phyloP scores from a whole-genome alignment of 2,329 filamentous ascomycete genomes.

The Botrytis aclada region DNA sequence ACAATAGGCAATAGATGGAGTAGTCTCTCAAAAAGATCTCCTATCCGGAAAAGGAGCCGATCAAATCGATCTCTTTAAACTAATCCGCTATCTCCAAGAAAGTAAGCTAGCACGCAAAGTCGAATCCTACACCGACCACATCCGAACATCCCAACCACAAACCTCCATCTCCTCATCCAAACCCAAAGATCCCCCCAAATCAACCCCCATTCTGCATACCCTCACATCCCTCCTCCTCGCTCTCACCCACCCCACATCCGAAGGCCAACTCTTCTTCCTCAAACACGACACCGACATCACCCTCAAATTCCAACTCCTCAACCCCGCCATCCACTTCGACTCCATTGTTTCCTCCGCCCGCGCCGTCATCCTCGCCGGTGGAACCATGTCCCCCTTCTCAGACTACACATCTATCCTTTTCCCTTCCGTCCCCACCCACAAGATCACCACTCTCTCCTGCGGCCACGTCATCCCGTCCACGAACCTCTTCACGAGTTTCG shows the following conservation, averaged over 20 bases:
- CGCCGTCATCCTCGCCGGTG: slow-evolving; percentile 86
- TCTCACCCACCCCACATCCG: slow-evolving; percentile 78
- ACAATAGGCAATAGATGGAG: slow-evolving; percentile 54
- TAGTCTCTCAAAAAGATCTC: slow-evolving; percentile 67
- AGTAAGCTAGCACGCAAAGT: slow-evolving; percentile 94
- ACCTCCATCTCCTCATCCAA: slow-evolving; percentile 15
- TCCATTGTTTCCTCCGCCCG: slow-evolving; percentile 81
- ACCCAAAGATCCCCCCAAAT: slow-evolving; percentile 6
- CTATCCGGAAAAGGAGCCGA: slow-evolving; percentile 84
- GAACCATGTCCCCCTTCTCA: slow-evolving; percentile 95
- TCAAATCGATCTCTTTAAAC: slow-evolving; percentile 89
- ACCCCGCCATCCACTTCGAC: slow-evolving; percentile 87
- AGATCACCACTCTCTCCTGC: slow-evolving; percentile 81
- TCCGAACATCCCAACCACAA: slow-evolving; percentile 37
- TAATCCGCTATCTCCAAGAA: slow-evolving; percentile 82
- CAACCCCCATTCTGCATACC: slow-evolving; percentile 43
- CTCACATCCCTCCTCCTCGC: slow-evolving; percentile 70
- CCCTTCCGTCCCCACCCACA: slow-evolving; percentile 61
- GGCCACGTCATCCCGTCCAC: slow-evolving; percentile 86
- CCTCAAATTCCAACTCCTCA: slow-evolving; percentile 83
- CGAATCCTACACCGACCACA: slow-evolving; percentile 74
- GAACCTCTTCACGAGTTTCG: slow-evolving; percentile 75
- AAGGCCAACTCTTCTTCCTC: slow-evolving; percentile 64
- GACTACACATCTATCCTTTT: slow-evolving; percentile 89
- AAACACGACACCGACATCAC: slow-evolving; percentile 44